These are phyloP conservation scores for Aspergillus japonicus DNA, from an alignment of 2,329 filamentous ascomycete genomes.

Conservation along the genomic window DNA sequence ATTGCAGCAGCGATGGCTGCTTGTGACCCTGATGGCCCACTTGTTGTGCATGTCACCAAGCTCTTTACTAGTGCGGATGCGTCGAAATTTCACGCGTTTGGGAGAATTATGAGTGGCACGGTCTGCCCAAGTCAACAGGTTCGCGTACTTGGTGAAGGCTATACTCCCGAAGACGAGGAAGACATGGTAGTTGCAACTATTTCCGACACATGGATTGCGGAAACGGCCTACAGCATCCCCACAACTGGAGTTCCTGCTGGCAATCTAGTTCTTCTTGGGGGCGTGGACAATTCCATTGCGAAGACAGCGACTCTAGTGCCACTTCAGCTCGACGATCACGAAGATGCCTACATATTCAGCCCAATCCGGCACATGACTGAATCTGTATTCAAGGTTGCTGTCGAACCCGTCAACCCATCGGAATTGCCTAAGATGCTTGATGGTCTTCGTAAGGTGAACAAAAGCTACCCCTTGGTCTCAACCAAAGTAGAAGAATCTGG, in stretches of 20 bases:
- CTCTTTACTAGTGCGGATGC: conserved; percentile 88
- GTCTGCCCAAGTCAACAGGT: conserved; percentile 79
- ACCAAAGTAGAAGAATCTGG: conserved; percentile 98
- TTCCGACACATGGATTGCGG: conserved; percentile 81
- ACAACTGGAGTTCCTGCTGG: conserved; percentile 91
- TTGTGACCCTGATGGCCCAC: conserved; percentile 84
- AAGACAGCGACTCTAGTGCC: conserved; percentile 92
- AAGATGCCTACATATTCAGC: conserved; percentile 93
- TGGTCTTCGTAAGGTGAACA: conserved; percentile 93
- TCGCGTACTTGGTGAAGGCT: conserved; percentile 89
- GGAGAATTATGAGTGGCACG: conserved; percentile 88
- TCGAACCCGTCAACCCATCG: conserved; percentile 96
- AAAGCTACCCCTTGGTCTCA: conserved; percentile 91
- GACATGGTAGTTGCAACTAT: conserved; percentile 90
- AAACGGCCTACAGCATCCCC: conserved; percentile 89
- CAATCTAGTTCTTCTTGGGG: conserved; percentile 86
- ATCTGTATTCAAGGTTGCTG: conserved; percentile 94
- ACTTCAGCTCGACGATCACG: conserved; percentile 74
- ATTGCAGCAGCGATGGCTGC: conserved; percentile 74
- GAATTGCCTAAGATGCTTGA: conserved; percentile 99
- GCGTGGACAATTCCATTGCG: conserved; percentile 96
- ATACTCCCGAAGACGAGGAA: conserved; percentile 95
- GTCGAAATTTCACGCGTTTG: conserved; percentile 86
- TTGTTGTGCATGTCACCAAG: conserved; percentile 91
- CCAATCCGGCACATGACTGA: conserved; percentile 94